Evolutionary conservation across 805 yeast species (phyloP), one percentile per base, ranked within the genome.

Genomic region (Candida nitratophila): DNA sequence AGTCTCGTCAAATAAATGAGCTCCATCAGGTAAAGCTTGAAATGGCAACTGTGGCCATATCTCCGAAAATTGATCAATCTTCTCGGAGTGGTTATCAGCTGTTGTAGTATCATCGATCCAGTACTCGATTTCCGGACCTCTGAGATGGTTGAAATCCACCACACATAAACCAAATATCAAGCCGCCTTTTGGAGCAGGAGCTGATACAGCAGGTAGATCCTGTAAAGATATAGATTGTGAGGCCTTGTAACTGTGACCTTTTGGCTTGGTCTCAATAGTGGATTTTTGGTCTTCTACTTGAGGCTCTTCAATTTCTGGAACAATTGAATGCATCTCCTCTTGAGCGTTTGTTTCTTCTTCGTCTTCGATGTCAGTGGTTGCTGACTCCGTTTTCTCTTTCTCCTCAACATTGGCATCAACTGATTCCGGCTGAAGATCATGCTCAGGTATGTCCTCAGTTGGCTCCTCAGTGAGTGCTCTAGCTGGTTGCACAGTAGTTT

Each of bases 81-180:
- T 54, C 2, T 47, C 50, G n/a, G 45, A 27, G 27, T 64, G 67
- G 24, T 63, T 66, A 2, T 72, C 69, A 4, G 47, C 53, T 7
- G 44, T 49, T 0, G 59, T 50, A 43, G 65, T 61, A 37, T 65
- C 64, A 55, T 76, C 79, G 19, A 82, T 72, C 88, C 96, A 86
- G 64, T 86, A 89, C 62, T 91, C 97, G 21, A 93, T 79, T 60
- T 93, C 97, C 0, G 99, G 98, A 2, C 99, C 99, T 46, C 95
- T 70, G 26, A 67, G 61, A 56, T 93, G 98, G 59, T 91, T 96
- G 70, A 91, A 91, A 52, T 95, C 95, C 19, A 90, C 96, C 14
- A 93, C 76, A 51, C 96, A 83, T 3, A 90, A 76, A 12, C 96
- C 96, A 60, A 86, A 81, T 2, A 91, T 75, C 52, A 80, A 59